Conservation (phyloP, 805 yeast species). For the Metschnikowia reukaufii region DNA sequence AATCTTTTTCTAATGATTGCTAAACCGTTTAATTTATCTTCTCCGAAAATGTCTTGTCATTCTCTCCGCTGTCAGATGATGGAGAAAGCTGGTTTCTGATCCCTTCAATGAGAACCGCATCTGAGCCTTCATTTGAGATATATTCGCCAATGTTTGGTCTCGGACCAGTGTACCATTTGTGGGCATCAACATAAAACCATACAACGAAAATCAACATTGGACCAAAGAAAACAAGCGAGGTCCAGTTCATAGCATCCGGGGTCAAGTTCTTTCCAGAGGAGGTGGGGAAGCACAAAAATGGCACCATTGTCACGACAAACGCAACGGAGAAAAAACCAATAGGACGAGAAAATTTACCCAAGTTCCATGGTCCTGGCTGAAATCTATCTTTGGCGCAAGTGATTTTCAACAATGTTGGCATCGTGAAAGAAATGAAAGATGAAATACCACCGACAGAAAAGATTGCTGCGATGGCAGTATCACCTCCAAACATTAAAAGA, state of each 20-base stretch:
- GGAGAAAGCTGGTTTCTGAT: slow-evolving; percentile 8
- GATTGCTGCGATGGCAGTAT: slow-evolving; percentile 65
- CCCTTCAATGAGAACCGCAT: slow-evolving; percentile 8
- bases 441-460: slow-evolving; percentile 74
- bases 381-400: slow-evolving; percentile 53
- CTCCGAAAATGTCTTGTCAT: neutral
- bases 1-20: neutral
- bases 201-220: slow-evolving; percentile 51
- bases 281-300: slow-evolving; percentile 58
- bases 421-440: slow-evolving; percentile 63
- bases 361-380: slow-evolving; percentile 65
- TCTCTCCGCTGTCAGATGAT: neutral
- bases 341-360: slow-evolving; percentile 53
- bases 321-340: slow-evolving; percentile 49
- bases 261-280: slow-evolving; percentile 36
- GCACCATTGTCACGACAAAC: slow-evolving; percentile 56
- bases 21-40: neutral
- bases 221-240: slow-evolving; percentile 53
- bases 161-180: slow-evolving; percentile 62
- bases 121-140: slow-evolving; percentile 9
- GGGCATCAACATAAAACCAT: slow-evolving; percentile 55
- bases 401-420: slow-evolving; percentile 60
- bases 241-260: slow-evolving; percentile 60
- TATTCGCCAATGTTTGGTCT: slow-evolving; percentile 40
- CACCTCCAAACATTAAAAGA: slow-evolving; percentile 62